A percentile compares a stretch with the other conserved stretches of the same genome.
These are phyloP conservation scores for Umbelopsis isabellina DNA, from an alignment of 192 early-diverging fungal genomes.

Conservation along the genomic window DNA sequence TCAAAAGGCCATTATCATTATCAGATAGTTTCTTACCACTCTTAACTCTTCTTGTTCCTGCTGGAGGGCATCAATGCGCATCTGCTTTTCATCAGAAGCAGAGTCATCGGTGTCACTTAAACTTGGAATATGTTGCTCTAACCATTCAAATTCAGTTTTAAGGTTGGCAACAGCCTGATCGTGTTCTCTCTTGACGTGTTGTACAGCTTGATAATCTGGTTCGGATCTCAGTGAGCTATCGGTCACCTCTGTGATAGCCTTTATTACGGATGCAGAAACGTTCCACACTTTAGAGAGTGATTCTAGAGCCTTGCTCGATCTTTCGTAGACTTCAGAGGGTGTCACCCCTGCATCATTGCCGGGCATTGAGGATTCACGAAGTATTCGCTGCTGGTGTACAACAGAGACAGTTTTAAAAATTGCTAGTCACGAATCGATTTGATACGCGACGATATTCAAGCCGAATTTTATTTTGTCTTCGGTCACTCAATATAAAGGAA, in stretches of 20 bases:
- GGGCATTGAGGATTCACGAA: neutral
- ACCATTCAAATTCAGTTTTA: neutral
- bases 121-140: neutral
- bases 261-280: neutral
- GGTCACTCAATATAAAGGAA: no score
- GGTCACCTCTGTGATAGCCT: neutral
- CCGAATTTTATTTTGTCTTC: neutral
- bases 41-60: slow-evolving; percentile 6
- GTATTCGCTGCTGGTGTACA: neutral
- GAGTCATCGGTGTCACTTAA: neutral
- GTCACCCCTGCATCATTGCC: neutral
- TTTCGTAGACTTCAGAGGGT: slow-evolving; percentile 14
- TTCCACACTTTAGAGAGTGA: neutral
- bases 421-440: neutral
- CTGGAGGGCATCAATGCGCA: neutral
- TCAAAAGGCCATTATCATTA: neutral
- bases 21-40: neutral
- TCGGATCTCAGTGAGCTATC: slow-evolving; percentile 2
- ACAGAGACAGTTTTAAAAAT: neutral
- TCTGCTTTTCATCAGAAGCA: neutral
- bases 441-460: neutral
- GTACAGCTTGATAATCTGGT: slow-evolving; percentile 13
- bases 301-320: slow-evolving; percentile 1
- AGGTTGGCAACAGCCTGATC: neutral
- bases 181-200: slow-evolving; percentile 3